Conservation (phyloP, 176 grass and related monocot genomes). For the Leersia perrieri region DNA sequence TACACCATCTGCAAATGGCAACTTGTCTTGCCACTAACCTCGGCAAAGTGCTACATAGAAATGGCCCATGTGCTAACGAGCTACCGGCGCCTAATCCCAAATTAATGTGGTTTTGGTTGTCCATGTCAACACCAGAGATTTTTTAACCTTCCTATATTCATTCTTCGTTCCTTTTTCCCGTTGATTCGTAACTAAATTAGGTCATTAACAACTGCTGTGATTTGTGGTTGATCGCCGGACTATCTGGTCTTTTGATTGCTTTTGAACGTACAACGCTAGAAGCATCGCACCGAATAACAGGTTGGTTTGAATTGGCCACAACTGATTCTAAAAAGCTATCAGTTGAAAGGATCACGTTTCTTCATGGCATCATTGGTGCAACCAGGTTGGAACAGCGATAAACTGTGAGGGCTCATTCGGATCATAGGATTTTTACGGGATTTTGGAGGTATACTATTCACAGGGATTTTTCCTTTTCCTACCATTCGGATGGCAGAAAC, state of each 20-base stretch:
- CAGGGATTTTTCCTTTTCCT: too few relatives aligned
- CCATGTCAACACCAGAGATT: background rate
- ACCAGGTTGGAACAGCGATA: background rate
- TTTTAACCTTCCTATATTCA: background rate
- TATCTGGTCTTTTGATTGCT: background rate
- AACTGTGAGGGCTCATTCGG: too few relatives aligned
- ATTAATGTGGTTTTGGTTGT: background rate
- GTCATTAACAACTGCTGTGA: background rate
- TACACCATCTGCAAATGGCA: background rate
- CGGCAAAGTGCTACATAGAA: background rate
- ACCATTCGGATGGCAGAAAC: too few relatives aligned
- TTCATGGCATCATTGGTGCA: background rate
- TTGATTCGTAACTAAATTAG: background rate
- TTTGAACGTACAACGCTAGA: background rate
- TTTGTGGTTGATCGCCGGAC: background rate
- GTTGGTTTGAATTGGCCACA: background rate
- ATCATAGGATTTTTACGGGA: too few relatives aligned
- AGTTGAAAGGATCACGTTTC: background rate
- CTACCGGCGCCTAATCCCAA: background rate
- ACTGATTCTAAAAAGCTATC: background rate
- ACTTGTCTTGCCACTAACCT: background rate
- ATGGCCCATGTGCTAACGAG: background rate
- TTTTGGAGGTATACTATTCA: too few relatives aligned
- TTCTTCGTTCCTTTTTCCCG: background rate
- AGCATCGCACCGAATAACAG: background rate